Percentiles rank a stretch among this genome's conserved stretches.
Conservation (phyloP, 805 yeast genomes). For the Kodamaea jinghongensis region DNA sequence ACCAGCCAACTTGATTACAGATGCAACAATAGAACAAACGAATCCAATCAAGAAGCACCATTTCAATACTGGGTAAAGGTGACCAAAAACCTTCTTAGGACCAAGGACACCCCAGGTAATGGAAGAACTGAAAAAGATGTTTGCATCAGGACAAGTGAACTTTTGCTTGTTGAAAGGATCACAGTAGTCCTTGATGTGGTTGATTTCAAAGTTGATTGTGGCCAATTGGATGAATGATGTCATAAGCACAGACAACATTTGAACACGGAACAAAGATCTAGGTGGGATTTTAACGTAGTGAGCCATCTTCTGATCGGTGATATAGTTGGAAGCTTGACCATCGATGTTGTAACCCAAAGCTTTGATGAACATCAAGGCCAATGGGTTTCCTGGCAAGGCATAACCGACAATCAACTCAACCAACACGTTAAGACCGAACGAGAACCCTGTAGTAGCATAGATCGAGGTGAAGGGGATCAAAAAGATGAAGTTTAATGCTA, state of each 20-base stretch:
- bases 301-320: slow-evolving; percentile 58
- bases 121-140: slow-evolving; percentile 49
- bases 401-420: slow-evolving; percentile 39
- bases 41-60: slow-evolving; percentile 35
- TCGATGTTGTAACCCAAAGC: slow-evolving; percentile 57
- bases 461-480: slow-evolving; percentile 32
- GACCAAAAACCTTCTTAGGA: slow-evolving; percentile 29
- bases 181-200: slow-evolving; percentile 19
- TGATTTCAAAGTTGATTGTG: slow-evolving; percentile 19
- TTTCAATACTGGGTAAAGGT: slow-evolving; percentile 33
- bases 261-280: slow-evolving; percentile 48
- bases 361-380: slow-evolving; percentile 48
- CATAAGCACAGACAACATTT: slow-evolving; percentile 22
- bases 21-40: slow-evolving; percentile 21
- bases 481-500: slow-evolving; percentile 31
- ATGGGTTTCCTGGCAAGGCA: slow-evolving; percentile 37
- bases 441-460: slow-evolving; percentile 29
- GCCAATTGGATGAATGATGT: slow-evolving; percentile 21
- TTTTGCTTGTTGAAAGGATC: slow-evolving; percentile 17
- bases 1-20: slow-evolving; percentile 14
- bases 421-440: slow-evolving; percentile 35
- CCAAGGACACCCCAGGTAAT: slow-evolving; percentile 61
- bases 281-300: slow-evolving; percentile 68
- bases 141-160: slow-evolving; percentile 29
- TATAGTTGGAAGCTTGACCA: slow-evolving; percentile 54